These are phyloP conservation scores for Pholiota adiposa DNA, from an alignment of 1,284 basidiomycete genomes.

Conservation along the genomic window DNA sequence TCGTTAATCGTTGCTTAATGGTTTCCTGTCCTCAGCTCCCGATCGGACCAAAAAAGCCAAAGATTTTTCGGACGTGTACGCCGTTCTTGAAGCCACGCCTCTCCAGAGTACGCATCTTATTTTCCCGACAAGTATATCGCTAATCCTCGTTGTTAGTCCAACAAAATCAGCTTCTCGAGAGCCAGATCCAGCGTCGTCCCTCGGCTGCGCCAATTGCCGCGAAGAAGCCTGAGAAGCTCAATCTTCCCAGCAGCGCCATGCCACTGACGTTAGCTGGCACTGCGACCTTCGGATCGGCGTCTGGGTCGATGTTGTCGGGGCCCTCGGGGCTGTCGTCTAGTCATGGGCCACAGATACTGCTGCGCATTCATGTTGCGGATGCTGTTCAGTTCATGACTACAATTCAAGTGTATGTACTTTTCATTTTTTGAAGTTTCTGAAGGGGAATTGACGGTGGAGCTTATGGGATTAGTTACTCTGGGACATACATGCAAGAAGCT, in stretches of 20 bases:
- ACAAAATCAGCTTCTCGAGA: constrained; percentile 81
- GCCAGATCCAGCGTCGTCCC: constrained; percentile 77
- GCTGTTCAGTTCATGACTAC: constrained; percentile 84
- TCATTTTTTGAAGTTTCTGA: neutral
- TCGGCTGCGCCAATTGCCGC: constrained; percentile 53
- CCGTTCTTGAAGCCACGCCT: constrained; percentile 76
- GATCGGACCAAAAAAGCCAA: constrained; percentile 85
- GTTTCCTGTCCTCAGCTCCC: constrained; percentile 63
- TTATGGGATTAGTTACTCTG: constrained; percentile 64
- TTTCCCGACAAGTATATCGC: neutral
- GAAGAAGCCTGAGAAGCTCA: constrained; percentile 53
- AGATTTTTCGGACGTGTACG: constrained; percentile 93
- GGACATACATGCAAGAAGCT: constrained; percentile 97
- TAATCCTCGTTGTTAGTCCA: constrained; percentile 53
- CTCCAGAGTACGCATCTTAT: constrained; percentile 65
- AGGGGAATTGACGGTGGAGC: neutral
- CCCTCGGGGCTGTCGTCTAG: constrained; percentile 69
- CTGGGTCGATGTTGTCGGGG: constrained; percentile 58
- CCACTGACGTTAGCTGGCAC: constrained; percentile 35
- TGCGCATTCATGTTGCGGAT: constrained; percentile 81
- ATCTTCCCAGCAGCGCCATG: constrained; percentile 25
- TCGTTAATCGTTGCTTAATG: no score
- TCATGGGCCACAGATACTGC: constrained; percentile 79
- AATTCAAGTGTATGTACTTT: constrained; percentile 76
- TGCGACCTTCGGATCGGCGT: constrained; percentile 39